These are phyloP conservation scores for Metarhizium anisopliae DNA, from an alignment of 2,329 filamentous ascomycete genomes.

Conservation along the genomic window DNA sequence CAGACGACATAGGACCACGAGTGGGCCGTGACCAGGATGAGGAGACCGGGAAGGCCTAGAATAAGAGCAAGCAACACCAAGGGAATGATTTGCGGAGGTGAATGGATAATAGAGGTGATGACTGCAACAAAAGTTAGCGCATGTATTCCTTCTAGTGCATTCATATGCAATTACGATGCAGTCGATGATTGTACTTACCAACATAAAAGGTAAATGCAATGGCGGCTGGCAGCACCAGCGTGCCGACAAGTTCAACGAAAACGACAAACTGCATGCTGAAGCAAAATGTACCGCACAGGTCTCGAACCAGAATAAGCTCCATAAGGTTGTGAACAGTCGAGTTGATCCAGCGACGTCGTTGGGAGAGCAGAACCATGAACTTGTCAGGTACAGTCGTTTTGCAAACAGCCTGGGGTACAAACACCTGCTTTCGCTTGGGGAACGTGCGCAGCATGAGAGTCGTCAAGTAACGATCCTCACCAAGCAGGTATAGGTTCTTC, in stretches of 20 bases:
- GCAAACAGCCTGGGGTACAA: conserved; percentile 96
- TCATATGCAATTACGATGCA: not conserved
- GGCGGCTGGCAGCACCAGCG: conserved; percentile 86
- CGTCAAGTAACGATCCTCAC: conserved; percentile 90
- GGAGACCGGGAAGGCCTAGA: conserved; percentile 81
- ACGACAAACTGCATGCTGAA: conserved; percentile 99
- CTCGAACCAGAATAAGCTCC: conserved; percentile 89
- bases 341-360: conserved; percentile 98
- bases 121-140: conserved; percentile 40
- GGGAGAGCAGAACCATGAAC: conserved; percentile 87
- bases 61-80: conserved; percentile 83
- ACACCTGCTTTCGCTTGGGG: conserved; percentile 97
- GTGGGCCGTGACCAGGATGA: conserved; percentile 91
- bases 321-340: conserved; percentile 98
- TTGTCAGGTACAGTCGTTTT: conserved; percentile 93
- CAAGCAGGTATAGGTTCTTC: conserved; percentile 86
- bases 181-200: conserved; percentile 46
- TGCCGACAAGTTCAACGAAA: conserved; percentile 90
- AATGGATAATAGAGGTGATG: conserved; percentile 73
- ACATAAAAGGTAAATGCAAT: conserved; percentile 97
- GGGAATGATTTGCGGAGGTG: conserved; percentile 76
- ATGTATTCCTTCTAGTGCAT: conserved; percentile 5
- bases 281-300: conserved; percentile 97
- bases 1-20: conserved; percentile 85
- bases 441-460: conserved; percentile 98